Base-by-base conservation (phyloP, 2,329 filamentous ascomycete species). In the Keithomyces neogunnii region DNA sequence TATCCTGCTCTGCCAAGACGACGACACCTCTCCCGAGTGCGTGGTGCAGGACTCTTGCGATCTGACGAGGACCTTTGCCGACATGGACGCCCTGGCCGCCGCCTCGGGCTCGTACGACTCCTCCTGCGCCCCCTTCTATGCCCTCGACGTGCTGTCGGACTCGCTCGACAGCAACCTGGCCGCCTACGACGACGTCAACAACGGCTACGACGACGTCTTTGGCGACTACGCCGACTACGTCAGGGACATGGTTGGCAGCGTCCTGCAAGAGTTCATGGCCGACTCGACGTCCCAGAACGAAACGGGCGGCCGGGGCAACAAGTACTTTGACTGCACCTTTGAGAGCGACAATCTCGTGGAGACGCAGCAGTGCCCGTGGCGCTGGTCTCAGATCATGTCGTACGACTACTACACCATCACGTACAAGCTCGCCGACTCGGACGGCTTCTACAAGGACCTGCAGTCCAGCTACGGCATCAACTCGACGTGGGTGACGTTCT, bases 181-280 rank as follows among this genome's bases (percentile, higher is more conserved):
- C n/a, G 19, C 19, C 5, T 52, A 49, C 28, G 40, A 39, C 7
- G n/a, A 31, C 26, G 51, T 26, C 9, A 52, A 52, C 26, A 46
- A 49, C 7, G 51, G 47, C 28, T 52, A 52, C 28, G 46, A 52
- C 30, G 39, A 38, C 11, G 51, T 52, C n/a, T 52, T 13, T n/a
- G 39, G 32, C 13, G 11, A 51, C 28, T 51, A 51, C 35, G 36
- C 11, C 19, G 40, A 50, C 11, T 43, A 31, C 36, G 7, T 43
- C 38, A 43, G 28, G 7, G 9, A 45, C 19, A 33, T 45, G 3
- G 33, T 36, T 11, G 33, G 11, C 33, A 11, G 8, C 33, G 11
- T 36, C 8, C 8, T 36, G 8, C 33, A 11, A 8, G 11, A 36
- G 33, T 36, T 36, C 33, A 36, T 11, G 33, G 33, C 33, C 33